These are phyloP conservation scores for Mimosa bimucronata DNA, from an alignment of 306 rosid species.

Conservation along the genomic window DNA sequence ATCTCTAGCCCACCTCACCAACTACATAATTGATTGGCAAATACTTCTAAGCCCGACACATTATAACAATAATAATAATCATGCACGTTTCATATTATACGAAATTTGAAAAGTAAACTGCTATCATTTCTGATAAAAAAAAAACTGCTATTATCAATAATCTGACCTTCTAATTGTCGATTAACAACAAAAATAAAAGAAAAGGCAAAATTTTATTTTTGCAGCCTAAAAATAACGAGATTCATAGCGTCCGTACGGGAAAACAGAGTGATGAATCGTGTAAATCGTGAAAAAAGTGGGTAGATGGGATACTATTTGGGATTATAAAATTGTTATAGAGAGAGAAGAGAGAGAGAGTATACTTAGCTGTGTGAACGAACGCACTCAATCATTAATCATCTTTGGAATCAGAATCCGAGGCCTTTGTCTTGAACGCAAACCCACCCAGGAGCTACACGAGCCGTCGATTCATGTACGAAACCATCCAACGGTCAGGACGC, in stretches of 20 bases:
- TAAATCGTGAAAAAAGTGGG: not conserved
- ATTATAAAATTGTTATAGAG: not conserved
- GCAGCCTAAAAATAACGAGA: not conserved
- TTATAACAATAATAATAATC: too few species aligned
- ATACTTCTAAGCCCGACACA: not conserved
- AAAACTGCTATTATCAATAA: too few species aligned
- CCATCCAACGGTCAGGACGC: conserved; percentile 58
- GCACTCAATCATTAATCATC: not conserved
- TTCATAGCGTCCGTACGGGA: too few species aligned
- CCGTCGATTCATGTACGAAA: conserved; percentile 25
- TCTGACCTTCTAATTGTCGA: too few species aligned
- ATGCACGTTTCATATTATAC: not conserved
- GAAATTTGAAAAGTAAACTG: not conserved
- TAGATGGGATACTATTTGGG: not conserved
- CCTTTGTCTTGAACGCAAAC: not conserved
- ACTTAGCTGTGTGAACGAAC: too few species aligned
- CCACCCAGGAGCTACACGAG: not conserved
- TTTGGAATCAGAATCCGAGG: conserved; percentile 2
- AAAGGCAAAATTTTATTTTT: not conserved
- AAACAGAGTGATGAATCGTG: not conserved
- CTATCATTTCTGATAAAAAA: too few species aligned
- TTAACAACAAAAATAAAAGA: too few species aligned
- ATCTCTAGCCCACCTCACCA: not conserved
- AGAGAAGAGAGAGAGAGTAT: not conserved
- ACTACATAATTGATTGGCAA: not conserved